Conservation (phyloP, 2,329 filamentous ascomycete genomes). For the Drechslera avenae region DNA sequence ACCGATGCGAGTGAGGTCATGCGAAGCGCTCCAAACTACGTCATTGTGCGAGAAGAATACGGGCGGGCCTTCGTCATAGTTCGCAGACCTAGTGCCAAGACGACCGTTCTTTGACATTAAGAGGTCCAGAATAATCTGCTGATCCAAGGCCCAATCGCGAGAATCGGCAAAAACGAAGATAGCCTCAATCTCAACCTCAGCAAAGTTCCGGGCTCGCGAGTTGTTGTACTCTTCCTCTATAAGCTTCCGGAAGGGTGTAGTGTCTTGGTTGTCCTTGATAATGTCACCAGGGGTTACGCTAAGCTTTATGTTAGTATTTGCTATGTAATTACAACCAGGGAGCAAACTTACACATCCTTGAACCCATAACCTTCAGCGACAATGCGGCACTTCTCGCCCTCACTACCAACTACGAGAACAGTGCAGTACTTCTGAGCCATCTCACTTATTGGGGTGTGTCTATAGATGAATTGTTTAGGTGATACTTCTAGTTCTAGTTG, state of each 20-base stretch:
- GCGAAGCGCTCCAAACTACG: conserved; percentile 89
- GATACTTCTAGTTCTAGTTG: conserved; percentile 87
- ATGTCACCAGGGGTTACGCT: conserved; percentile 87
- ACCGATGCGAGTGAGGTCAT: conserved; percentile 85
- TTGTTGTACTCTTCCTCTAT: conserved; percentile 77
- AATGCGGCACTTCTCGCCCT: conserved; percentile 85
- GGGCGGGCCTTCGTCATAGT: conserved; percentile 80
- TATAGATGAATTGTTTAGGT: conserved; percentile 92
- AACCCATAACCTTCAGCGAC: conserved; percentile 93
- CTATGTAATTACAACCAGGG: background rate
- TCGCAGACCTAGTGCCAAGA: conserved; percentile 78
- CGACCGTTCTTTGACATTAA: conserved; percentile 87
- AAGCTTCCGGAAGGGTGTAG: conserved; percentile 87
- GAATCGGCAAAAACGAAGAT: conserved; percentile 95
- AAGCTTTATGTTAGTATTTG: conserved; percentile 3
- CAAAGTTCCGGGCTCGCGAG: conserved; percentile 66
- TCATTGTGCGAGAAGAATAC: conserved; percentile 94
- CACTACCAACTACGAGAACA: conserved; percentile 77
- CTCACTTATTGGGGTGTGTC: conserved; percentile 93
- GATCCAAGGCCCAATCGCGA: conserved; percentile 90
- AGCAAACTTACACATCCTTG: conserved; percentile 67
- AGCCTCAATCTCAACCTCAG: conserved; percentile 76
- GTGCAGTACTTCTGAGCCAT: conserved; percentile 81
- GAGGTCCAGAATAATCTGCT: conserved; percentile 92
- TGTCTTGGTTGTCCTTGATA: conserved; percentile 87